Conservation (phyloP, 2,329 filamentous ascomycete genomes). For the Xylariaceae sp. region DNA sequence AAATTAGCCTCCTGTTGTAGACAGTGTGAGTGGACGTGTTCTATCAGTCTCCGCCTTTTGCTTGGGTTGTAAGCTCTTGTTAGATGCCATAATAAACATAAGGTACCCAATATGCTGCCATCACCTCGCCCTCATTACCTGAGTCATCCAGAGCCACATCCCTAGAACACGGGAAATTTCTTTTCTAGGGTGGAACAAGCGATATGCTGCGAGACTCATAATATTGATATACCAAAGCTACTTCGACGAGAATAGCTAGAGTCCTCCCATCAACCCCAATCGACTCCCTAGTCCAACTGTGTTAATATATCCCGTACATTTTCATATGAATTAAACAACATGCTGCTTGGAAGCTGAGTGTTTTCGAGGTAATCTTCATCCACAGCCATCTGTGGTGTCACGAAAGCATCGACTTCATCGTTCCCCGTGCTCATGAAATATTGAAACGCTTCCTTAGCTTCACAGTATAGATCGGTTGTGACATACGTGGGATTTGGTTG, state of each 20-base stretch:
- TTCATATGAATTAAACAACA: slow-evolving; percentile 12
- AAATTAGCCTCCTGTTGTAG: no score
- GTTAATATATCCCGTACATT: slow-evolving; percentile 23
- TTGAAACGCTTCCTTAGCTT: slow-evolving; percentile 13
- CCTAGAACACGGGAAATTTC: no score
- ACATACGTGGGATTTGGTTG: slow-evolving; percentile 16
- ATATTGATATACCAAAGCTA: no score
- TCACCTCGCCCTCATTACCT: no score
- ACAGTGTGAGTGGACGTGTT: no score
- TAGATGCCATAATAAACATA: no score
- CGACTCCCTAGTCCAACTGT: neutral
- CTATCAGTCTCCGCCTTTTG: no score
- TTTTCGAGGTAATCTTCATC: slow-evolving; percentile 18
- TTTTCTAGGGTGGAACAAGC: no score
- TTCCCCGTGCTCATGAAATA: slow-evolving; percentile 12
- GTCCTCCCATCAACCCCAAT: neutral
- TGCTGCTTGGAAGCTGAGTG: neutral
- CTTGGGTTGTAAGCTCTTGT: no score
- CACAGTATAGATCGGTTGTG: slow-evolving; percentile 27
- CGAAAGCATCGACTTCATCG: slow-evolving; percentile 10
- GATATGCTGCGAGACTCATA: no score
- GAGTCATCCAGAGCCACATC: no score
- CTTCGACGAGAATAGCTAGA: neutral
- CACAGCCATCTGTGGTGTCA: slow-evolving; percentile 17
- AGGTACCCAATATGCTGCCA: no score